These are phyloP conservation scores for Mortierella sp. DNA, from an alignment of 371 early-diverging fungal species.

Conservation along the genomic window DNA sequence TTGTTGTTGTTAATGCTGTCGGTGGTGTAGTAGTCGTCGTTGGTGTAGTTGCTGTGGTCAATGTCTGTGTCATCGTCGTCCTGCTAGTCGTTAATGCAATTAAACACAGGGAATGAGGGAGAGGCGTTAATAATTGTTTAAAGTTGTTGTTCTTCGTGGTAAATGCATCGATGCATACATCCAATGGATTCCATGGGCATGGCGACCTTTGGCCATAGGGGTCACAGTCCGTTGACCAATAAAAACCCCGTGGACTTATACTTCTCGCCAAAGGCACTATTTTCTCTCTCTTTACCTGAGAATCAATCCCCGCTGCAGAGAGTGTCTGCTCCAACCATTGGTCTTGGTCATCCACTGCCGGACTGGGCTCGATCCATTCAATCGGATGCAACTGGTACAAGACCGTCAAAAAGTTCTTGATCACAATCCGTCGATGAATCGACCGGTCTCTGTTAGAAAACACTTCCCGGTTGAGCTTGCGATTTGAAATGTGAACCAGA, in stretches of 20 bases:
- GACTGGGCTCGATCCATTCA: slow-evolving; percentile 41
- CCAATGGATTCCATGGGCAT: background rate
- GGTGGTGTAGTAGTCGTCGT: background rate
- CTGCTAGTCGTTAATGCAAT: background rate
- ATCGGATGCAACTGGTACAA: slow-evolving; percentile 46
- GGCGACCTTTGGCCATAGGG: background rate
- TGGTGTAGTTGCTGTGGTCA: background rate
- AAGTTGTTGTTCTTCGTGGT: no score
- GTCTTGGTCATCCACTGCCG: slow-evolving; percentile 32
- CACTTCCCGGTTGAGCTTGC: slow-evolving; percentile 43
- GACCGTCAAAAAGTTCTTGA: slow-evolving; percentile 50
- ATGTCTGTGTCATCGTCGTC: background rate
- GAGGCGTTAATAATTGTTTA: background rate
- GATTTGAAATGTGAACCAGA: slow-evolving; percentile 43
- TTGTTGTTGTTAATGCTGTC: background rate
- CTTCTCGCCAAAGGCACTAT: no score
- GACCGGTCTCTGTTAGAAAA: slow-evolving; percentile 38
- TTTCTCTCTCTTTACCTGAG: background rate
- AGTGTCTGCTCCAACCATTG: slow-evolving; percentile 54
- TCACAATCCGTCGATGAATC: slow-evolving; percentile 45
- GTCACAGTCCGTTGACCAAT: background rate
- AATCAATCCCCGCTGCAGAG: slow-evolving; percentile 39
- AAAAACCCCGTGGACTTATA: background rate
- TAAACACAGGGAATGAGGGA: background rate
- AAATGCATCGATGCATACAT: background rate